These are phyloP conservation scores for Monosporozyma siamensis DNA, from an alignment of 805 yeast species.

Conservation along the genomic window DNA sequence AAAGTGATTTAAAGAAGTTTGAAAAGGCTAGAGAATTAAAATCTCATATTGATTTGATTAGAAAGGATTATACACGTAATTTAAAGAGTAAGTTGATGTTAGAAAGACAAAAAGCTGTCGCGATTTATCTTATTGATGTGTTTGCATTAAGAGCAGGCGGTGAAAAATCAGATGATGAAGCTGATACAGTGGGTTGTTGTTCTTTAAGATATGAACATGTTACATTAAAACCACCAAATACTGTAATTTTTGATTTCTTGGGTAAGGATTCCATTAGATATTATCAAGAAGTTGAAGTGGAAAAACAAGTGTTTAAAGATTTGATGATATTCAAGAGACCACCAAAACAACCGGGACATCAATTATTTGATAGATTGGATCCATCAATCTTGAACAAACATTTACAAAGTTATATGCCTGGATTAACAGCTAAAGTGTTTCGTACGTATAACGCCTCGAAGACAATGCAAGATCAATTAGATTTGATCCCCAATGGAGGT, in stretches of 20 bases:
- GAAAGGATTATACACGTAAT: slow-evolving; percentile 63
- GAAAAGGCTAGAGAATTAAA: slow-evolving; percentile 87
- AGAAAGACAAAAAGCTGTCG: slow-evolving; percentile 87
- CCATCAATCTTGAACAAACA: slow-evolving; percentile 78
- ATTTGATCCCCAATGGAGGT: slow-evolving; percentile 75
- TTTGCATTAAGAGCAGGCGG: slow-evolving; percentile 97
- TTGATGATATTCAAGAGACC: slow-evolving; percentile 75
- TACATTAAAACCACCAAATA: slow-evolving; percentile 74
- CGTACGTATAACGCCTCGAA: slow-evolving; percentile 96
- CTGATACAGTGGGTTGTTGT: slow-evolving; percentile 97
- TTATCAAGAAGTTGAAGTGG: slow-evolving; percentile 88
- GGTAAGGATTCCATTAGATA: slow-evolving; percentile 94
- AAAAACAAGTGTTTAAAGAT: slow-evolving; percentile 84
- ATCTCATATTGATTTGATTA: slow-evolving; percentile 57
- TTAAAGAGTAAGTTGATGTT: slow-evolving; percentile 70
- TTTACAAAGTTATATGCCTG: slow-evolving; percentile 83
- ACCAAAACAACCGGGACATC: slow-evolving; percentile 89
- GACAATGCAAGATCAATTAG: slow-evolving; percentile 93
- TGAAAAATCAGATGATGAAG: slow-evolving; percentile 93
- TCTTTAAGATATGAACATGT: slow-evolving; percentile 86
- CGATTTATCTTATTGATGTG: slow-evolving; percentile 83
- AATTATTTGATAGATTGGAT: slow-evolving; percentile 81
- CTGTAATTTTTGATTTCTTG: slow-evolving; percentile 79
- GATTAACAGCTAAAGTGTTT: slow-evolving; percentile 91
- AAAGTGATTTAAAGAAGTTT: slow-evolving; percentile 82